These are phyloP conservation scores for Buxus sempervirens DNA, from an alignment of 164 flowering plant genomes.

Conservation along the genomic window DNA sequence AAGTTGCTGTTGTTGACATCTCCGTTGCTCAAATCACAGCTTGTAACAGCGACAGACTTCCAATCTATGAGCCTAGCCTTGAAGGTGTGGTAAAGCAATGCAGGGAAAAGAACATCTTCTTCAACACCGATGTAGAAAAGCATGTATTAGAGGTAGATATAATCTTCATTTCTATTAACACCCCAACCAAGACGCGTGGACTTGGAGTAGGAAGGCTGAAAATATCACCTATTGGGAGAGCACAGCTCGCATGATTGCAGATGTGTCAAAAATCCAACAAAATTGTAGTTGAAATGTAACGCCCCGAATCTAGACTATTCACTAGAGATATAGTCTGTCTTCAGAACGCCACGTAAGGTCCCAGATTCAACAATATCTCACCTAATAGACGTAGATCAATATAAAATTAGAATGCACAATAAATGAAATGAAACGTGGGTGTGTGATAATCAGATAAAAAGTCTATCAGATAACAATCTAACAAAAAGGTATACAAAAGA, in stretches of 20 bases:
- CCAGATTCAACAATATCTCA: no score
- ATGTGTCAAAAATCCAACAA: conserved; percentile 47
- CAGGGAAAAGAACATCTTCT: conserved; percentile 48
- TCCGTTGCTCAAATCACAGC: conserved; percentile 42
- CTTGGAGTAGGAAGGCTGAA: conserved; percentile 63
- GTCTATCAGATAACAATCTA: no score
- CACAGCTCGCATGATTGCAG: conserved; percentile 58
- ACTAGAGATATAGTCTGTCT: no score
- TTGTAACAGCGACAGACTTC: conserved; percentile 56
- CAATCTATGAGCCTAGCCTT: conserved; percentile 60
- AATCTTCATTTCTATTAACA: conserved; percentile 52
- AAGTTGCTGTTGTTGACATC: conserved; percentile 54
- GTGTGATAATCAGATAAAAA: no score
- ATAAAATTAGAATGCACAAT: no score
- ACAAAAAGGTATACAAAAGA: no score
- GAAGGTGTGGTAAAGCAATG: conserved; percentile 52
- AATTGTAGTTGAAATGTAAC: conserved; percentile 57
- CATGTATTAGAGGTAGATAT: conserved; percentile 52
- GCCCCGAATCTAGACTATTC: no score
- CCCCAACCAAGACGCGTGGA: conserved; percentile 49
- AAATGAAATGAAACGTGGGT: no score
- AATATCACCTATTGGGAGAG: conserved; percentile 62
- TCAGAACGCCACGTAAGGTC: no score
- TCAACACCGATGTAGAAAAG: conserved; percentile 48
- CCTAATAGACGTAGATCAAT: no score